Percentiles rank a stretch among this genome's conserved stretches.
These are phyloP conservation scores for Crithidia sp. DNA, from an alignment of 208 protist species.

Conservation along the genomic window DNA sequence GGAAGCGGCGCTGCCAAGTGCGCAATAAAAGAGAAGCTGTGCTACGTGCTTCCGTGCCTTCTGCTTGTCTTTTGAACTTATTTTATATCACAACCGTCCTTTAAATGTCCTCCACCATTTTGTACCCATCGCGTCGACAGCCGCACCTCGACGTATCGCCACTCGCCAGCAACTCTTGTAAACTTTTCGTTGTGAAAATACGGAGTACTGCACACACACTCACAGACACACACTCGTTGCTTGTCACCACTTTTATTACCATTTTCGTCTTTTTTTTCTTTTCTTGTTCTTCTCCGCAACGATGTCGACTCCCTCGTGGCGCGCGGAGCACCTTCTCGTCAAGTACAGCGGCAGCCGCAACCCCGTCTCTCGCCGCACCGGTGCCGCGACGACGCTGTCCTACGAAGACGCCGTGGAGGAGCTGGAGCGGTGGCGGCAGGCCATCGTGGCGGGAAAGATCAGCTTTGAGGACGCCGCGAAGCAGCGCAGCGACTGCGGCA, in stretches of 20 bases:
- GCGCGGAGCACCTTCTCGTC: slow-evolving; percentile 87
- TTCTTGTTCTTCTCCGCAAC: background rate
- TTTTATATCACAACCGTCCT: too few relatives aligned
- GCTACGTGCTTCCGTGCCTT: too few relatives aligned
- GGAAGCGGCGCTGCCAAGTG: too few relatives aligned
- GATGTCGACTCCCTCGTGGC: slow-evolving; percentile 49
- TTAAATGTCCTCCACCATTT: too few relatives aligned
- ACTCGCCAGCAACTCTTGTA: too few relatives aligned
- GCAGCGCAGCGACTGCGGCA: slow-evolving; percentile 91
- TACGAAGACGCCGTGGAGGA: slow-evolving; percentile 80
- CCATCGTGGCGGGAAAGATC: slow-evolving; percentile 69
- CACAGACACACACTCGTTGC: background rate
- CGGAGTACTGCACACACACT: background rate
- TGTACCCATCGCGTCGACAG: too few relatives aligned
- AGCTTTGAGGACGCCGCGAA: slow-evolving; percentile 85
- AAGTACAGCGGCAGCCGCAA: slow-evolving; percentile 92
- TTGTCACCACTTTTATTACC: background rate
- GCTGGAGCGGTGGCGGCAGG: slow-evolving; percentile 70
- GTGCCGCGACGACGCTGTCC: slow-evolving; percentile 60
- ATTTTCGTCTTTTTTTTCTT: background rate
- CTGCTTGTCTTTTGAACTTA: too few relatives aligned
- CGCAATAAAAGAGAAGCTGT: too few relatives aligned
- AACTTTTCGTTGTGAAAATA: too few relatives aligned
- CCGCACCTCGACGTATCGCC: too few relatives aligned
- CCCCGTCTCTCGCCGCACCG: slow-evolving; percentile 87